These are phyloP conservation scores for Dicorynia guianensis DNA, from an alignment of 306 rosid species.

Conservation along the genomic window DNA sequence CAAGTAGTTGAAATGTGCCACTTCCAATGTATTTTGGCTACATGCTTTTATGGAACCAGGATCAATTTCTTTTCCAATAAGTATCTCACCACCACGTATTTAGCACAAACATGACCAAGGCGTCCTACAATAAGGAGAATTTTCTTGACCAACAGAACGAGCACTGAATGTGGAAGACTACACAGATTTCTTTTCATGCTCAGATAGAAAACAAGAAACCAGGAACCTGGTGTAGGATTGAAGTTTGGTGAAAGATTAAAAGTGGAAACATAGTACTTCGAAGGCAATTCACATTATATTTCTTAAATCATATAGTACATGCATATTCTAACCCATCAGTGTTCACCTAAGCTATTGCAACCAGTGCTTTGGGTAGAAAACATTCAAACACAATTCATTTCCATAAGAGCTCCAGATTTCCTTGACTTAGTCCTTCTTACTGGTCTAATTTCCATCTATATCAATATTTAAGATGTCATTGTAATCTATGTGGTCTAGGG, in stretches of 20 bases:
- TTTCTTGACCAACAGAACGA: not conserved
- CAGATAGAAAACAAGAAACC: not conserved
- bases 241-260: not conserved
- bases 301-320: too few relatives aligned
- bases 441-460: too few relatives aligned
- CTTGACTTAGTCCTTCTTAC: slow-evolving; percentile 5
- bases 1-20: not conserved
- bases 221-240: not conserved
- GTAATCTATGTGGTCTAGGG: too few relatives aligned
- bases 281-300: too few relatives aligned
- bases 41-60: not conserved
- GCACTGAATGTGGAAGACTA: not conserved
- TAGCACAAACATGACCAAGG: not conserved
- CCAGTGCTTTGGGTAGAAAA: slow-evolving; percentile 25
- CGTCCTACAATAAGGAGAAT: not conserved
- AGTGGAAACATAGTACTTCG: not conserved
- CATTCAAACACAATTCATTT: slow-evolving; percentile 1
- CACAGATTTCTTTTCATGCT: not conserved
- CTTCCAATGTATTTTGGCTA: not conserved
- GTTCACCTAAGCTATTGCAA: slow-evolving; percentile 11
- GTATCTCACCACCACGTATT: not conserved
- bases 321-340: not conserved
- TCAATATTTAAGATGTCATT: too few relatives aligned
- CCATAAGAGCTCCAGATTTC: not conserved
- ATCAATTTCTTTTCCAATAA: not conserved